Evolutionary conservation across 768 basidiomycete genomes (phyloP).

Genomic region (Hypholoma sublateritium): DNA sequence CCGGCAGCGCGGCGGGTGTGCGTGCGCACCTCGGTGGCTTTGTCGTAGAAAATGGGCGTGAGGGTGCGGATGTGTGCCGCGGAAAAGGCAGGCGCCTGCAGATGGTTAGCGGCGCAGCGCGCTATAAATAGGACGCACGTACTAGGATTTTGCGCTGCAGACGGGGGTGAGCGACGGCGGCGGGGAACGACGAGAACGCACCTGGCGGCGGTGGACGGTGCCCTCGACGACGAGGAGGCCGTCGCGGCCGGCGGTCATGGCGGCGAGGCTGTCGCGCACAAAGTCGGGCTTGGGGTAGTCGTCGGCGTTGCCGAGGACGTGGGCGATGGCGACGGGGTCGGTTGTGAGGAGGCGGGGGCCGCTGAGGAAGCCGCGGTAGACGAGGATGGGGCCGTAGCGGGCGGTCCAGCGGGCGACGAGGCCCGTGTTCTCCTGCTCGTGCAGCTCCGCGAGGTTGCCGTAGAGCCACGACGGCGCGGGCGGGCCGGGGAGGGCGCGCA

Average conservation of each 20-base stretch:
- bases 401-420: conserved; percentile 45
- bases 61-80: conserved; percentile 53
- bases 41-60: conserved; percentile 53
- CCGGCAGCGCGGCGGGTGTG: not conserved
- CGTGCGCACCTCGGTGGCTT: conserved; percentile 42
- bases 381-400: conserved; percentile 43
- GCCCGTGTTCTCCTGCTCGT: conserved; percentile 50
- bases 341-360: conserved; percentile 51
- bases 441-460: conserved; percentile 46
- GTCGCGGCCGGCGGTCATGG: conserved; percentile 17
- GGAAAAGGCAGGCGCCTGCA: conserved; percentile 65
- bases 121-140: conserved; percentile 8
- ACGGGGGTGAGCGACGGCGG: not conserved
- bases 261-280: conserved; percentile 33
- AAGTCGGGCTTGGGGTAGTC: conserved; percentile 55
- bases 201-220: conserved; percentile 43
- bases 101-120: not conserved
- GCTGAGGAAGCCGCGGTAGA: conserved; percentile 42
- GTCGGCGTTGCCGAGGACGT: conserved; percentile 56
- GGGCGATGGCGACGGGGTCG: conserved; percentile 60
- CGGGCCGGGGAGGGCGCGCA: conserved; percentile 46
- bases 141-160: conserved; percentile 44
- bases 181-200: conserved; percentile 13
- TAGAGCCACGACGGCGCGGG: conserved; percentile 37
- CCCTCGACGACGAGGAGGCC: conserved; percentile 44